A percentile compares a stretch with the other conserved stretches of the same genome.
phyloP scores from a whole-genome alignment of 1,284 basidiomycete genomes.

The Singerocomus rubriflavus region DNA sequence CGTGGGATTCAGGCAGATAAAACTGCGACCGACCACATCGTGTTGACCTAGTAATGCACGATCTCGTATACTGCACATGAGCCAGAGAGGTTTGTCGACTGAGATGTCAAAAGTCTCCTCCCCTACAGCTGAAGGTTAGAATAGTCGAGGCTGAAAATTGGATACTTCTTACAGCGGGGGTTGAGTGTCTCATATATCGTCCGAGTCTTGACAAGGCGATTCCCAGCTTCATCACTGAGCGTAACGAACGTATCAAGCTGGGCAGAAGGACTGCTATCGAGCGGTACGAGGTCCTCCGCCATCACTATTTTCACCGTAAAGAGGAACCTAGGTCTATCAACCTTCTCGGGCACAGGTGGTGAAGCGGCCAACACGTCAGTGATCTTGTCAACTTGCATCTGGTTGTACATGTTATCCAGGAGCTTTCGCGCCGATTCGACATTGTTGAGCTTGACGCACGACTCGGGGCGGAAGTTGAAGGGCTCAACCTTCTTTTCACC shows the following conservation, averaged over 20 bases:
- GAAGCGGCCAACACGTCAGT: conserved; percentile 60
- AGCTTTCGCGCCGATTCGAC: conserved; percentile 89
- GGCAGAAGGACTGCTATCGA: conserved; percentile 68
- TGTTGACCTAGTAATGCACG: conserved; percentile 87
- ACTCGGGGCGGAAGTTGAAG: conserved; percentile 92
- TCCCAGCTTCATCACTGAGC: conserved; percentile 89
- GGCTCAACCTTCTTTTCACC: conserved; percentile 90
- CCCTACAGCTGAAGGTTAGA: conserved; percentile 48
- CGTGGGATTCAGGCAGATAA: conserved; percentile 88
- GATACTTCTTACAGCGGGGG: conserved; percentile 73
- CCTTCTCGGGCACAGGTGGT: conserved; percentile 71
- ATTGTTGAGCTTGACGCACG: conserved; percentile 98
- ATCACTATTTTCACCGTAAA: conserved; percentile 94
- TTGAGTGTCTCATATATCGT: conserved; percentile 91
- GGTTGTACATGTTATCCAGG: conserved; percentile 91
- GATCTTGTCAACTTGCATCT: conserved; percentile 89
- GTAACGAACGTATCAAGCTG: conserved; percentile 91
- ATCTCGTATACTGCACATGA: conserved; percentile 94
- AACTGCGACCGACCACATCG: conserved; percentile 88
- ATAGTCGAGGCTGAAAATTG: neutral
- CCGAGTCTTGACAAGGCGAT: conserved; percentile 89
- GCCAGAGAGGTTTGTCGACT: conserved; percentile 86
- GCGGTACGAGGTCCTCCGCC: conserved; percentile 77
- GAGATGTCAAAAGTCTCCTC: conserved; percentile 97
- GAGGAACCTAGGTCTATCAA: conserved; percentile 66